Evolutionary conservation across 2,329 filamentous ascomycete genomes (phyloP), one percentile per base, ranked within the genome.

Genomic region (Calonectria multiphialidica): DNA sequence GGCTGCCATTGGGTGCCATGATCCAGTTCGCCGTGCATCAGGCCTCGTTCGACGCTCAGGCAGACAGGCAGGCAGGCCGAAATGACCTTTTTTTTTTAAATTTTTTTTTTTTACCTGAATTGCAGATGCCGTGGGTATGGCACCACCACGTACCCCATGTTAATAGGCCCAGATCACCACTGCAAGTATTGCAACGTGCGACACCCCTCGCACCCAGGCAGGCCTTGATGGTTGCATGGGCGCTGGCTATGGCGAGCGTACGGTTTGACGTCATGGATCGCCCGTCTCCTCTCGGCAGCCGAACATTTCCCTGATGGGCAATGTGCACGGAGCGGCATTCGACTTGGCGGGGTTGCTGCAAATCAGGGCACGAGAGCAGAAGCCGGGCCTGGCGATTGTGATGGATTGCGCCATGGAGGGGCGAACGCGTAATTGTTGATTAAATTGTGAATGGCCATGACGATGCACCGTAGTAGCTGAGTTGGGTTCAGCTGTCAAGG

Each of bases 211-310:
- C 15, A 25, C 16, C 13, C 35, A 40, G 21, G 8, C 35, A 40
- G 21, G 8, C 13, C 33, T 25, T 50, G 55, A n/a, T 68, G 55
- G 66, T 61, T 53, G 55, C 44, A 62, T 44, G 53, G 62, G 33
- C 66, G 37, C 44, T 25, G 8, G n/a, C 18, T 45, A 7, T 40
- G 49, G 28, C n/a, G 23, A 57, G 64, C 30, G 12, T 33, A n/a
- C 18, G n/a, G 53, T 23, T 13, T 79, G 78, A 79, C 77, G 78
- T 79, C 77, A 79, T 77, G 69, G 71, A 79, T 73, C 72, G 73
- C 42, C 77, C 77, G 76, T 59, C 59, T 66, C 33, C 42, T 61
- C 72, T 61, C 55, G 71, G 67, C 74, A 68, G 74, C 68, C 64
- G 50, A 71, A 62, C 68, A 66, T 8, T 53, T 53, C 33, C 49